Evolutionary conservation across 768 basidiomycete genomes (phyloP).

Genomic region (Suillus americanus): DNA sequence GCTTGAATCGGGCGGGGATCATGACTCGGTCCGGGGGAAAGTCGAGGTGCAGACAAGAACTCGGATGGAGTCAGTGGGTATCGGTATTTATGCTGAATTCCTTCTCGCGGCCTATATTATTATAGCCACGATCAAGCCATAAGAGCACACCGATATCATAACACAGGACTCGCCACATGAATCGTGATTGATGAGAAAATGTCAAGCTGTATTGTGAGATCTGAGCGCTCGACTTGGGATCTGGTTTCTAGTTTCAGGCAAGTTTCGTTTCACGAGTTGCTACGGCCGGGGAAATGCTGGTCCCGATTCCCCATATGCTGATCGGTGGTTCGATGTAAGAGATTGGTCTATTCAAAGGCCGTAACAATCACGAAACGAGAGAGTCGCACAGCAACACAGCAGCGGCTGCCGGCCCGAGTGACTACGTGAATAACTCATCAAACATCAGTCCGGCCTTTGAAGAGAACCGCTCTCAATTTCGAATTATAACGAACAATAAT

Average conservation of each 20-base stretch:
- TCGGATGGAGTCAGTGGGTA: no score
- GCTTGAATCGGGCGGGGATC: conserved; percentile 7
- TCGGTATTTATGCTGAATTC: conserved; percentile 27
- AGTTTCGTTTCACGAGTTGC: not conserved
- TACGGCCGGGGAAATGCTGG: not conserved
- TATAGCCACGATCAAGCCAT: not conserved
- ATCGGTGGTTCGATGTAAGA: no score
- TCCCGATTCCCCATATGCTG: no score
- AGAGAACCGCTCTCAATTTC: not conserved
- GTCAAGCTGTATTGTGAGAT: not conserved
- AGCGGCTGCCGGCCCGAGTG: no score
- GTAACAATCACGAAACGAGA: no score
- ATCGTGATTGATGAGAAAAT: not conserved
- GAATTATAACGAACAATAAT: not conserved
- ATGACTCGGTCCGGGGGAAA: conserved; percentile 8
- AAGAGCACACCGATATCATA: not conserved
- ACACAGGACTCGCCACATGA: not conserved
- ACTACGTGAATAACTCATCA: no score
- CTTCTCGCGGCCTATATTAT: not conserved
- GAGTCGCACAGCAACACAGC: no score
- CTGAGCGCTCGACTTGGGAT: not conserved
- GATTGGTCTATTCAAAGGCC: no score
- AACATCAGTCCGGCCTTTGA: not conserved
- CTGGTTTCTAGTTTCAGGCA: not conserved
- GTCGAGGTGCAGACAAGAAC: conserved; percentile 2